Evolutionary conservation across 2,329 filamentous ascomycete genomes (phyloP).

Genomic region (Fusarium liriodendri): DNA sequence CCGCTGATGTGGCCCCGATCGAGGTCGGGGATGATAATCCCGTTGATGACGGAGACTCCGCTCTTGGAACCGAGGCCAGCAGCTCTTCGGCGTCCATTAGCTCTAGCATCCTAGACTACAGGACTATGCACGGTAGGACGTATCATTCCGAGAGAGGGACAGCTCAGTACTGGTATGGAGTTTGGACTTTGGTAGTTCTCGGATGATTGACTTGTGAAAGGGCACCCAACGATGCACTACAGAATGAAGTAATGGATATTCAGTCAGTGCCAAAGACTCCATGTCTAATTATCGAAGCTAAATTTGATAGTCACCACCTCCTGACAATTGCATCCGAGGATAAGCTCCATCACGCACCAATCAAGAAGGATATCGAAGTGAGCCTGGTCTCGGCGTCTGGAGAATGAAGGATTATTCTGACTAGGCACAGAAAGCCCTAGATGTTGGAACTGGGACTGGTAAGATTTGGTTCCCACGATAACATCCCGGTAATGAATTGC

Average conservation of each 20-base stretch:
- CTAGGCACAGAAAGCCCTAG: neutral
- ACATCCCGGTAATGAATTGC: neutral
- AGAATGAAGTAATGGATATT: slow-evolving; percentile 11
- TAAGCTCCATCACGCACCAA: slow-evolving; percentile 1
- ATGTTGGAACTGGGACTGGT: slow-evolving; percentile 15
- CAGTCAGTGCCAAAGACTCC: neutral
- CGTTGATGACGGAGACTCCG: neutral
- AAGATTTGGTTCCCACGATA: neutral
- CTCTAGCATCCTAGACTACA: neutral
- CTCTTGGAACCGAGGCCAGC: neutral
- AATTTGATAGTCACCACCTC: slow-evolving; percentile 1
- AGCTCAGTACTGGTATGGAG: neutral
- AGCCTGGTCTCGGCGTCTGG: too few species aligned
- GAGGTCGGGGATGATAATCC: neutral
- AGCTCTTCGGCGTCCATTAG: neutral
- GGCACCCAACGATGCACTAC: slow-evolving; percentile 8
- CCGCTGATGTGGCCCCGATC: neutral
- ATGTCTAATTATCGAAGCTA: neutral
- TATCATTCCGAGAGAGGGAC: neutral
- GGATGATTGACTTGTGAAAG: neutral
- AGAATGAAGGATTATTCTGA: neutral
- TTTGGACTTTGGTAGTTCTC: neutral
- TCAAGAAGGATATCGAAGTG: slow-evolving; percentile 7
- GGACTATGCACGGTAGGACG: neutral
- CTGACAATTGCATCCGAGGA: neutral